Evolutionary conservation across 2,329 filamentous ascomycete species (phyloP), one percentile per base, ranked within the genome.

Genomic region (Talaromyces sp.): DNA sequence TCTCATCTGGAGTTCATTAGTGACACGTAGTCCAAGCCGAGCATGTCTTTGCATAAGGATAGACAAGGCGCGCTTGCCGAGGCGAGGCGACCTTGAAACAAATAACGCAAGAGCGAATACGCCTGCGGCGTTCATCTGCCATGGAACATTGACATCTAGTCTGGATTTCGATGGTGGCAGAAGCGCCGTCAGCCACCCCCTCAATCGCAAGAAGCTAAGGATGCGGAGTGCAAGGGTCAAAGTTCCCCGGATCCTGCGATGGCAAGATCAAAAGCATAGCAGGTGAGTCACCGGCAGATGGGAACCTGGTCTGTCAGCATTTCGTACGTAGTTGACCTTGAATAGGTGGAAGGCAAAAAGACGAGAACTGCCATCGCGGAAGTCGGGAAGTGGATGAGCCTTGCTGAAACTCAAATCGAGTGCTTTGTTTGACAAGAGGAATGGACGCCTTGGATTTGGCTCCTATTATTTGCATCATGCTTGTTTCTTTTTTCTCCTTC

Each of bases 1-100:
- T 35, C 9, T 14, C 13, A 16, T n/a, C 29, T 7, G 30, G 14
- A 27, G 11, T 44, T 17, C 17, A 13, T 32, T 13, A 14, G 29
- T 17, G 22, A 32, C 42, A 17, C 17, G 13, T 16, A 19, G 3
- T 3, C n/a, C 16, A 16, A 9, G 9, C 42, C 11, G 42, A 33
- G 17, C 17, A 17, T 44, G 30, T 14, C 8, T 19, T 17, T n/a
- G 27, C 29, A 24, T 9, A 13, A 16, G 14, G 17, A 44, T 44
- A 17, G 24, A 22, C n/a, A 50, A 45, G 6, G 51, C 51, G 51
- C 47, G 51, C 35, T 54, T 49, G 47, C 51, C 51, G 47, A 47
- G 13, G 36, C 40, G 27, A 35, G 32, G 30, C 14, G 10, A 33
- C 33, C n/a, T 40, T 16, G n/a, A 22, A 37, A 36, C 13, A n/a